Evolutionary conservation across 1,284 basidiomycete species (phyloP).

Genomic region (Kwoniella shivajii): DNA sequence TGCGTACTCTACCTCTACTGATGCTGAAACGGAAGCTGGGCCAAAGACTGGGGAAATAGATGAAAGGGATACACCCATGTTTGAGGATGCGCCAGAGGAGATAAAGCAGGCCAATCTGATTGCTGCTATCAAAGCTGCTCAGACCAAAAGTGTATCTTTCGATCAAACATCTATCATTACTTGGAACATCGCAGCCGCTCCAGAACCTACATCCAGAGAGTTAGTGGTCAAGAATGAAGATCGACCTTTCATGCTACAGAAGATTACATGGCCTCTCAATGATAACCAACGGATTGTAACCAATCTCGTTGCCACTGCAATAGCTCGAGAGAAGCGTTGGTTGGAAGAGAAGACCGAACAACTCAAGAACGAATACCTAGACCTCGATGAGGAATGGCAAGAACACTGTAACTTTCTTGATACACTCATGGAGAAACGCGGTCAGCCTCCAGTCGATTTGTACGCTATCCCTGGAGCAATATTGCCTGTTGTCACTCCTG

Average conservation of each 20-base stretch:
- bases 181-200: constrained; percentile 36
- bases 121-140: constrained; percentile 24
- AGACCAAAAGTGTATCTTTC: not conserved
- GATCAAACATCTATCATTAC: constrained; percentile 28
- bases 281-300: constrained; percentile 19
- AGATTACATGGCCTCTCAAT: constrained; percentile 23
- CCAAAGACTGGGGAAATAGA: constrained; percentile 25
- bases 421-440: constrained; percentile 46
- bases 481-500: constrained; percentile 33
- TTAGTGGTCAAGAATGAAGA: constrained; percentile 6
- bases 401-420: constrained; percentile 71
- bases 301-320: constrained; percentile 17
- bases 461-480: constrained; percentile 36
- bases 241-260: constrained; percentile 16
- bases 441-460: constrained; percentile 41
- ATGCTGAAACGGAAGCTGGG: constrained; percentile 32
- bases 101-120: constrained; percentile 25
- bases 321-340: constrained; percentile 52
- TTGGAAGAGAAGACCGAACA: constrained; percentile 62
- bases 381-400: constrained; percentile 70
- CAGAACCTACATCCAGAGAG: constrained; percentile 20
- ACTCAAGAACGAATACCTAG: constrained; percentile 68
- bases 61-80: constrained; percentile 6
- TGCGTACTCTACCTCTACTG: constrained; percentile 40
- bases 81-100: constrained; percentile 18